Evolutionary conservation across 495 filamentous ascomycete genomes (phyloP), one percentile per base, ranked within the genome.

Genomic region (Podospora pseudoanserina): DNA sequence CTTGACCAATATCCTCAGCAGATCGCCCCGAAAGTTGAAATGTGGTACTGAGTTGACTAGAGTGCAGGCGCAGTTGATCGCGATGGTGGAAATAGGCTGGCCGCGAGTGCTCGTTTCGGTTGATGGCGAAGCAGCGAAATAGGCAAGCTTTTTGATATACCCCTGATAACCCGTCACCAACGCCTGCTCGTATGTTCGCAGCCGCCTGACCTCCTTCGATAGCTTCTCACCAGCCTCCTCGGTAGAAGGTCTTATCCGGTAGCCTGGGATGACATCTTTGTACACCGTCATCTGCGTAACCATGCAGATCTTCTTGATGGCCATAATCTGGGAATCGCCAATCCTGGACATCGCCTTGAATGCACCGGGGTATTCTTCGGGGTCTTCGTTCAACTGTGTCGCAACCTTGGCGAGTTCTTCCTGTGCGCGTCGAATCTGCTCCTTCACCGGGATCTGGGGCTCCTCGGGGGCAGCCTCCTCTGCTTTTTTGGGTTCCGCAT

Each of bases 201-300:
- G 77, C 71, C 86, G 89, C 76, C 89, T 86, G 55, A 97, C 93
- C 23, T 98, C 95, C 76, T 97, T 97, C 4, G 93, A 96, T 4
- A 98, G 75, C 78, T 95, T 97, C 49, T 86, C 88, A 27, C 83
- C 83, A 73, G 86, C 87, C 20, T 90, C 89, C 56, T 94, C 91
- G 2, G 83, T 83, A 5, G 91, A 78, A 20, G 93, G 92, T 20
- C 95, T 89, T 78, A 98, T 98, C 49, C 95, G 85, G 72, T 98
- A 99, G 6, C 94, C 95, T 0, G 95, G 95, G 60, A 99, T 97
- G 56, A 97, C 84, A 80, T 98, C 94, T 76, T 93, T 96, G 79
- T 92, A 99, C n/a, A 97, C 85, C 6, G 94, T 88, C 74, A 94
- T 83, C 78, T 97, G 93, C 20, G 93, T 90, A 18, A 88, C 91